phyloP scores from a whole-genome alignment of 2,329 filamentous ascomycete species.

The Arthroderma sp. region DNA sequence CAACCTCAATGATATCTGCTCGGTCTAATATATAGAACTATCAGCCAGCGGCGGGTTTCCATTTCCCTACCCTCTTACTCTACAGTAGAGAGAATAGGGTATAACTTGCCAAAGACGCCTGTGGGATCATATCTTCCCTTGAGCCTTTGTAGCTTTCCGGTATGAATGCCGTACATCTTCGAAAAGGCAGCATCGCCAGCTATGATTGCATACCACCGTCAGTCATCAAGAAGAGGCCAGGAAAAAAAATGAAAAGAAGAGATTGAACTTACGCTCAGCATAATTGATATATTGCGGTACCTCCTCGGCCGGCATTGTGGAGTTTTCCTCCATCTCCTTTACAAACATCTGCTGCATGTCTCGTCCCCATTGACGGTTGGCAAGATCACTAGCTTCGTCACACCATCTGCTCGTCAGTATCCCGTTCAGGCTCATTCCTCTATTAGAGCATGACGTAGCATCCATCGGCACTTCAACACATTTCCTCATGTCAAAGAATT shows the following conservation, averaged over 20 bases:
- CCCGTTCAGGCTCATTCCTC: constrained; percentile 32
- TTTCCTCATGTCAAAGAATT: constrained; percentile 30
- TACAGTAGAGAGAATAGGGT: no score
- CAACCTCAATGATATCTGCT: no score
- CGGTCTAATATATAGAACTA: no score
- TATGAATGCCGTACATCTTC: constrained; percentile 38
- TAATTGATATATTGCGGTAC: constrained; percentile 30
- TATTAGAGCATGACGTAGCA: constrained; percentile 34
- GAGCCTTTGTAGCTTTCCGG: constrained; percentile 29
- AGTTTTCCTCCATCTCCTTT: constrained; percentile 18
- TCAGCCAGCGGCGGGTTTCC: no score
- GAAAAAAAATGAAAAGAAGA: no score
- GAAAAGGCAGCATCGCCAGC: constrained; percentile 23
- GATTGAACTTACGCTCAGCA: constrained; percentile 12
- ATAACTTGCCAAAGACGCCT: constrained; percentile 38
- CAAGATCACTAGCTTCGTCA: constrained; percentile 23
- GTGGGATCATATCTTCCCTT: constrained; percentile 38
- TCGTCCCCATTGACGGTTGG: constrained; percentile 27
- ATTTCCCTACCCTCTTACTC: no score
- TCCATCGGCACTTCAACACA: constrained; percentile 21
- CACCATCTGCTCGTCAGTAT: constrained; percentile 30
- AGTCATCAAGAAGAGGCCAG: no score
- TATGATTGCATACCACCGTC: constrained; percentile 12
- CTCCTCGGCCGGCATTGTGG: constrained; percentile 1
- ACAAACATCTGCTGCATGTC: constrained; percentile 22